phyloP scores from a whole-genome alignment of 2,329 filamentous ascomycete species.

The Apiospora hydei region DNA sequence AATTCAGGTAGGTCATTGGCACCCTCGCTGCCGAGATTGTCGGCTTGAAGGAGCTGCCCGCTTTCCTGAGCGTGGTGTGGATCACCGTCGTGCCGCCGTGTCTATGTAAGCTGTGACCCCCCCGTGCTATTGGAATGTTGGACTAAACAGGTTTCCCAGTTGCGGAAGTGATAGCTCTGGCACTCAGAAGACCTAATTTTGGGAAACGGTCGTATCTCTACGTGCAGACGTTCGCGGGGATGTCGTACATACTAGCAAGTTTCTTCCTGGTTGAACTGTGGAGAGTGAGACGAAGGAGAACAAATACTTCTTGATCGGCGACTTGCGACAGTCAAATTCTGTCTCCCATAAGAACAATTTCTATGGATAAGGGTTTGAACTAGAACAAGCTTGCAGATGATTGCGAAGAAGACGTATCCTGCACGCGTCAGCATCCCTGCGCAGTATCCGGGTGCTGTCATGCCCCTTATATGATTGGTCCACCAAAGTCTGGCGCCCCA shows the following conservation, averaged over 20 bases:
- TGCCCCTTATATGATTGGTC: not conserved
- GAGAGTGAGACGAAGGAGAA: not conserved
- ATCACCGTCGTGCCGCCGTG: not conserved
- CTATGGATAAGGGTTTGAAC: no score
- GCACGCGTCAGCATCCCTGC: not conserved
- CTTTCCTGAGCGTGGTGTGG: constrained; percentile 16
- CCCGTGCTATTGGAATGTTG: not conserved
- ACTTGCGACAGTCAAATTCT: not conserved
- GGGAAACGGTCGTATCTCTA: not conserved
- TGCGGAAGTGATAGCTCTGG: constrained; percentile 11
- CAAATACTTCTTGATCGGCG: not conserved
- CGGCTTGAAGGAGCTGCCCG: constrained; percentile 1
- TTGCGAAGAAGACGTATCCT: no score
- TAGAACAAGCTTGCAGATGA: no score
- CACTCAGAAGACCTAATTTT: not conserved
- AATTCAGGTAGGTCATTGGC: not conserved
- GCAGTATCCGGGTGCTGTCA: not conserved
- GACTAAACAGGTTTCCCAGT: not conserved
- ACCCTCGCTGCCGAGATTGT: not conserved
- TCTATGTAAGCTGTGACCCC: not conserved
- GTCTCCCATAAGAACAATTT: no score
- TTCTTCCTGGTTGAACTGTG: not conserved
- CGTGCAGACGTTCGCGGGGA: not conserved
- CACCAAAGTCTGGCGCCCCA: not conserved
- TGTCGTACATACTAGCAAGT: not conserved